Conservation (phyloP, 305 asterid species). For the Rubia balearica region DNA sequence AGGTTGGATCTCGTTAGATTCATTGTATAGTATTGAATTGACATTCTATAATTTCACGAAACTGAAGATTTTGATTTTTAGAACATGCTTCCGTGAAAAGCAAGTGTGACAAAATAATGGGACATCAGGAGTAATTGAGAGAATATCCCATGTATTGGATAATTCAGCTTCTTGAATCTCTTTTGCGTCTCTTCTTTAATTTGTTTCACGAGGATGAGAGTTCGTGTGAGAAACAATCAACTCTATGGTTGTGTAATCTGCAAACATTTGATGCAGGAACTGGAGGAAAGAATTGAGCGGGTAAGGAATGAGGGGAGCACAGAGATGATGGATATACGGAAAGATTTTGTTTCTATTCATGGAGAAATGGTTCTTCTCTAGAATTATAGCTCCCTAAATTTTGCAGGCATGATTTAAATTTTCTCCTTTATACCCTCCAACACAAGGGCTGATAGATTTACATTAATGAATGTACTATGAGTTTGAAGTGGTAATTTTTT, state of each 20-base stretch:
- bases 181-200: background rate
- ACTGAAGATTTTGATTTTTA: background rate
- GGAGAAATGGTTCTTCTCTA: slow-evolving; percentile 96
- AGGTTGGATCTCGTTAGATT: background rate
- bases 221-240: background rate
- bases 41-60: background rate
- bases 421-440: background rate
- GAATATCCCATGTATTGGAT: background rate
- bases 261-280: slow-evolving; percentile 35
- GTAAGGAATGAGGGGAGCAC: slow-evolving; percentile 46
- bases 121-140: background rate
- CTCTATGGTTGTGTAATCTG: background rate
- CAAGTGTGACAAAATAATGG: too few relatives aligned
- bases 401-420: slow-evolving; percentile 71
- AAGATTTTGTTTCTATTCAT: slow-evolving; percentile 75
- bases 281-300: slow-evolving; percentile 73
- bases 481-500: background rate
- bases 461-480: background rate
- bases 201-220: background rate
- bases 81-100: too few relatives aligned
- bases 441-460: background rate
- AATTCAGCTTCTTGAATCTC: background rate
- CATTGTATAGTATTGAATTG: background rate
- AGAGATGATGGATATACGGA: slow-evolving; percentile 71
- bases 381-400: slow-evolving; percentile 86